These are phyloP conservation scores for Hypomontagnella submonticulosa DNA, from an alignment of 495 filamentous ascomycete genomes.

Conservation along the genomic window DNA sequence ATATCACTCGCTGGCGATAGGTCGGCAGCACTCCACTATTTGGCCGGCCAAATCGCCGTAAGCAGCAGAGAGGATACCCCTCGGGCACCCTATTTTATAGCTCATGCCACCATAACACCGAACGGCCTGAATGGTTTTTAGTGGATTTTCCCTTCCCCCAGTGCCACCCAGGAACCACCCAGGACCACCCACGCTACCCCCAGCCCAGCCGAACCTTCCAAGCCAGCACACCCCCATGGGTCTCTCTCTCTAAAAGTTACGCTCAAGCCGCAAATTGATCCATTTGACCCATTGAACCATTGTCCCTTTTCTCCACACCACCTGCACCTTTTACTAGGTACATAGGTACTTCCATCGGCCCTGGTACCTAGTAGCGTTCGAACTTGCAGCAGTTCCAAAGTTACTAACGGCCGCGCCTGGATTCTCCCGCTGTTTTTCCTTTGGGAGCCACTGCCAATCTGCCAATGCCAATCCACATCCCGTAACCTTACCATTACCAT, in stretches of 20 bases:
- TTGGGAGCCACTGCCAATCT: neutral
- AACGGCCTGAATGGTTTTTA: conserved; percentile 29
- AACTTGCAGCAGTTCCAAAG: neutral
- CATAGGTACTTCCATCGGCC: neutral
- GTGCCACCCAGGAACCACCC: conserved; percentile 35
- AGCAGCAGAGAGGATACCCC: conserved; percentile 42
- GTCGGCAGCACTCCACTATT: conserved; percentile 63
- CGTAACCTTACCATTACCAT: too few relatives aligned
- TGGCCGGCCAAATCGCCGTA: conserved; percentile 65
- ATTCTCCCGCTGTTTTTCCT: conserved; percentile 42
- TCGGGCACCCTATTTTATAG: conserved; percentile 48
- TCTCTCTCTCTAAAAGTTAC: too few relatives aligned
- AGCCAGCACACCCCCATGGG: conserved; percentile 22
- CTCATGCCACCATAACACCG: conserved; percentile 49
- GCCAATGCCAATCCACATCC: conserved; percentile 11
- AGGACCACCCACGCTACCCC: neutral
- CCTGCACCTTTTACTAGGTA: conserved; percentile 20
- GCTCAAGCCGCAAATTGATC: conserved; percentile 1
- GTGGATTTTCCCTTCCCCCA: conserved; percentile 36
- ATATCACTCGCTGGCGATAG: conserved; percentile 46
- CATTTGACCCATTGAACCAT: neutral
- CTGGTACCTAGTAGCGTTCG: neutral
- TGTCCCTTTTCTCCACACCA: conserved; percentile 26
- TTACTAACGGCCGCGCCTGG: conserved; percentile 15
- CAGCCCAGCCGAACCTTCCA: neutral